Percentiles rank a stretch among this genome's conserved stretches.
Evolutionary conservation across 2,329 filamentous ascomycete species (phyloP).

Genomic region (Aureobasidium uvarum): DNA sequence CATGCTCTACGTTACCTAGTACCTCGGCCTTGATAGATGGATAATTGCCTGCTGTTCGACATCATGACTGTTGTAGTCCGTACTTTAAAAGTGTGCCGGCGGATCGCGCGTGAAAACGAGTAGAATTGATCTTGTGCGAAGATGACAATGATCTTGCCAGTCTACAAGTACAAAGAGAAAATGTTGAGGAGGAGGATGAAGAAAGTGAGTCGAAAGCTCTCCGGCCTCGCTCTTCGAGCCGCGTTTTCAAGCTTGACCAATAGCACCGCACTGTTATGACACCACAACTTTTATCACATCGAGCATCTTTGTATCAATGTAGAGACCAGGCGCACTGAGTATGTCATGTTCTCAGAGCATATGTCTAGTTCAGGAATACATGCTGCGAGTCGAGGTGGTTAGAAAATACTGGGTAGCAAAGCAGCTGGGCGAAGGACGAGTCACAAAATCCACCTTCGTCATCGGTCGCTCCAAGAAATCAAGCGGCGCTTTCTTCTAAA

Average conservation of each 20-base stretch:
- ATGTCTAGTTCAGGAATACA: background rate
- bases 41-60: conserved; percentile 25
- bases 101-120: background rate
- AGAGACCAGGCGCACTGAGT: background rate
- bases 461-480: conserved; percentile 9
- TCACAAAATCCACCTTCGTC: conserved; percentile 22
- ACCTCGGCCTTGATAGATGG: conserved; percentile 31
- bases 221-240: conserved; percentile 18
- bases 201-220: background rate
- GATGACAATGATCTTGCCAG: background rate
- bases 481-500: background rate
- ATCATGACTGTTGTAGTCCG: conserved; percentile 30
- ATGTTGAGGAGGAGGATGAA: conserved; percentile 11
- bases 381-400: background rate
- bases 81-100: conserved; percentile 27
- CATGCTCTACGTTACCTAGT: conserved; percentile 37
- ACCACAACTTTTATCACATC: background rate
- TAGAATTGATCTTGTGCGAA: background rate
- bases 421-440: background rate
- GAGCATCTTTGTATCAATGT: background rate
- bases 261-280: background rate
- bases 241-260: conserved; percentile 6
- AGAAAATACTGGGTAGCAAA: too few species aligned
- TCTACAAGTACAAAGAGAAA: background rate
- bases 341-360: background rate